Base-by-base conservation (phyloP, 108 stramenopile genomes). In the Nitzschia sp. region DNA sequence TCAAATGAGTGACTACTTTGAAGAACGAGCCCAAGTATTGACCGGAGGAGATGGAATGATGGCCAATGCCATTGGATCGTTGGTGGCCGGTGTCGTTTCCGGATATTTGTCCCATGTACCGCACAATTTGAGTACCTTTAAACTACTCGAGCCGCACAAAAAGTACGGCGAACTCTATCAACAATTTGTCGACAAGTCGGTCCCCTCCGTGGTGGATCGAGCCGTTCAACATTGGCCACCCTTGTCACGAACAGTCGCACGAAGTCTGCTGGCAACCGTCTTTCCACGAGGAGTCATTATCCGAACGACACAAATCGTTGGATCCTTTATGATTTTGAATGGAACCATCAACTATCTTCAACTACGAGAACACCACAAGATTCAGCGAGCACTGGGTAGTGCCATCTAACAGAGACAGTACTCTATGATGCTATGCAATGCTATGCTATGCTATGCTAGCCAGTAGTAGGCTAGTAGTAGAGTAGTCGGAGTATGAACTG, bases 321-420 rank as follows among this genome's bases (percentile, higher is more conserved):
- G 90, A 0, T 87, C 86, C 17, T 91, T 91, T 64, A 58, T 88
- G 35, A 84, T 91, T 53, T 76, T 91, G 77, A 91, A 91, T 71
- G 85, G 87, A 31, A 88, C 85, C 19, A 86, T 83, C 64, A 82
- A 85, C 54, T 72, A 52, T n/a, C 35, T 66, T 48, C 71, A 78
- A 67, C 16, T 47, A 21, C 22, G 66, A 53, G 77, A 73, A 47
- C 56, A 69, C 31, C 15, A 59, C 35, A 78, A 69, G 50, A 63
- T 73, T 63, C 58, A 63, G 53, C 63, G 35, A 54, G 63, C 68
- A 0, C 26, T 69, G 33, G 74, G 59, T 15, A 33, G 38, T 26
- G 60, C 21, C 38, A 41, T 41, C 11, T 41, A 41, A 41, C 6
- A 41, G 13, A n/a, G n/a, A n/a, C n/a, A n/a, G n/a, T n/a, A n/a